Conservation (phyloP, 768 basidiomycete species). For the Suillus occidentalis region DNA sequence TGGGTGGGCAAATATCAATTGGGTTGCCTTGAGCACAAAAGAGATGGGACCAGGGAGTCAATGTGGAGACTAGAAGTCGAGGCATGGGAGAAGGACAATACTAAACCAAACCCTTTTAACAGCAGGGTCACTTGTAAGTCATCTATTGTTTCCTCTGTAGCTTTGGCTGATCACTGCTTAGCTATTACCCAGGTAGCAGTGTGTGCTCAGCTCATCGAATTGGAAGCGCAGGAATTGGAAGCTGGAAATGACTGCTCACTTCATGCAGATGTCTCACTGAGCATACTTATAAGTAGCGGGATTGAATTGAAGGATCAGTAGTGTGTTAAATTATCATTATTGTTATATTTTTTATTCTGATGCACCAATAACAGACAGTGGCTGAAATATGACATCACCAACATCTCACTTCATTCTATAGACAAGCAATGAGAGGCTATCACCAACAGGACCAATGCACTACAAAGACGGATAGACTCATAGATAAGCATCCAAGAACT, state of each 20-base stretch:
- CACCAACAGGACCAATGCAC: neutral
- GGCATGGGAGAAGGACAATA: conserved; percentile 1
- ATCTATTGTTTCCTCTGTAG: neutral
- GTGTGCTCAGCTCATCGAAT: neutral
- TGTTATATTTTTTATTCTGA: neutral
- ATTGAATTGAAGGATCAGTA: conserved; percentile 1
- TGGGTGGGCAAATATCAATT: neutral
- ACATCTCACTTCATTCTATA: neutral
- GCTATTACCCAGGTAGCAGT: neutral
- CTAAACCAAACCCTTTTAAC: neutral
- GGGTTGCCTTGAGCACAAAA: neutral
- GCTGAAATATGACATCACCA: neutral
- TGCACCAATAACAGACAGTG: neutral
- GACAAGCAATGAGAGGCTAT: neutral
- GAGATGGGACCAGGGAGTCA: neutral
- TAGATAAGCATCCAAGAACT: neutral
- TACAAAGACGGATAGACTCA: neutral
- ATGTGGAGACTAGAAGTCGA: conserved; percentile 2
- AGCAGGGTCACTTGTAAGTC: neutral
- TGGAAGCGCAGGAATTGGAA: neutral
- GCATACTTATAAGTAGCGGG: conserved; percentile 1
- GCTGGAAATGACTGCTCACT: neutral
- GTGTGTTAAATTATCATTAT: neutral
- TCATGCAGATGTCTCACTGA: neutral
- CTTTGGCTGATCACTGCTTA: neutral